Base-by-base conservation (phyloP, 306 rosid species). In the Vicia villosa region DNA sequence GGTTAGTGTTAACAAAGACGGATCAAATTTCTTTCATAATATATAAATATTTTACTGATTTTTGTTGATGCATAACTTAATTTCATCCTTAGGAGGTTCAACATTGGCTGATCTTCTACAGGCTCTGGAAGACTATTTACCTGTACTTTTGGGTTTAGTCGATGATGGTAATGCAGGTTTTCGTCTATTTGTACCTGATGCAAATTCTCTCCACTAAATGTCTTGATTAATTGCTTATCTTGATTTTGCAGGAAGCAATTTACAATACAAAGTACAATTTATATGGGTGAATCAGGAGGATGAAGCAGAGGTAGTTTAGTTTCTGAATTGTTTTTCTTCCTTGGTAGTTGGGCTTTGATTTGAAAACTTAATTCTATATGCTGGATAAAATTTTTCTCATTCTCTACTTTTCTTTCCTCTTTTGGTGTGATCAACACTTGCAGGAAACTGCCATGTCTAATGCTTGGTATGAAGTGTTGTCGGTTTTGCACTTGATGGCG, bases 381-480 rank as follows among this genome's bases (percentile, higher is more conserved):
- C 38, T 19, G 47, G 65, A 73, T 45, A 75, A 0, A 8, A 59
- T 71, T 66, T 20, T 32, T 45, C 22, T 16, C 24, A 40, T 28
- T 13, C 6, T 21, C 41, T 28, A 19, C 8, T 24, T 11, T 19
- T 13, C 9, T 6, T 6, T 21, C 32, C 59, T 47, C 17, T 15
- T 30, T 32, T 16, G 47, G n/a, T 54, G 73, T 20, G 59, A 32
- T 61, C 68, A 37, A 68, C 55, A 24, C 41, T 64, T 85, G 81
- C 89, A 92, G 98, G 96, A 90, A 86, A 92, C 98, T 71, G 72
- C 84, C 55, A 85, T 88, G 72, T 81, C 86, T 62, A 88, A 85
- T 78, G 88, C 93, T 69, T 92, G 96, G 98, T 92, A 88, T 38
- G 96, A 92, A 80, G 93, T 92, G 86, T 81, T 92, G 86, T 92